Base-by-base conservation (phyloP, 108 stramenopile species). In the Cyclotella atomus region DNA sequence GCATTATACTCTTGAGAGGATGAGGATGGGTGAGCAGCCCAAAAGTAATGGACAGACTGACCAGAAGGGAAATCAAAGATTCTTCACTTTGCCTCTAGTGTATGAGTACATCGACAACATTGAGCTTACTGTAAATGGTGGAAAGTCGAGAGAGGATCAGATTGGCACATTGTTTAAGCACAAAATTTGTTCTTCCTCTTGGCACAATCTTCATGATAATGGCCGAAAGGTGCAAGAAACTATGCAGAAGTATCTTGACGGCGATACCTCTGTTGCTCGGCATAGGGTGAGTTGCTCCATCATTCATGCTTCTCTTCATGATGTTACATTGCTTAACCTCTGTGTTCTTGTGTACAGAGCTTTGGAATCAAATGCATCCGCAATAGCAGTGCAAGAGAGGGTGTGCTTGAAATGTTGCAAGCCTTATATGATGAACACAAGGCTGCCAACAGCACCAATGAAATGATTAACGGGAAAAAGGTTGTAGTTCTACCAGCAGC, bases 121-220 rank as follows among this genome's bases (percentile, higher is more conserved):
- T 8, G 5, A 24, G 3, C 24, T 55, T 60, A 32, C 35, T 6
- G 7, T 6, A 34, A 19, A 3, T 23, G 59, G 15, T 60, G 59
- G n/a, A 2, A 4, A 34, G 19, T 36, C 35, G 7, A 60, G 34
- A 36, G n/a, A 60, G 7, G 32, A 9, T n/a, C 59, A 60, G n/a
- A 60, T 60, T 8, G 15, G 10, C 2, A 1, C 20, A 60, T 8
- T 38, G 2, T 60, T 60, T 19, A 21, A 27, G 25, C 59, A 60
- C 19, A 34, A 7, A 16, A 60, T 60, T 8, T 60, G 59, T 20
- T 36, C 34, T 5, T 60, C 35, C 17, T 36, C 59, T 2, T 60
- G 59, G 59, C 59, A 60, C 36, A 60, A 60, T 27, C 19, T 60
- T 27, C 59, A 60, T 36, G 5, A 60, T n/a, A 60, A 23, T n/a